Evolutionary conservation across 1,139 yeast genomes (phyloP).

Genomic region (Magnusiomyces fungicola): DNA sequence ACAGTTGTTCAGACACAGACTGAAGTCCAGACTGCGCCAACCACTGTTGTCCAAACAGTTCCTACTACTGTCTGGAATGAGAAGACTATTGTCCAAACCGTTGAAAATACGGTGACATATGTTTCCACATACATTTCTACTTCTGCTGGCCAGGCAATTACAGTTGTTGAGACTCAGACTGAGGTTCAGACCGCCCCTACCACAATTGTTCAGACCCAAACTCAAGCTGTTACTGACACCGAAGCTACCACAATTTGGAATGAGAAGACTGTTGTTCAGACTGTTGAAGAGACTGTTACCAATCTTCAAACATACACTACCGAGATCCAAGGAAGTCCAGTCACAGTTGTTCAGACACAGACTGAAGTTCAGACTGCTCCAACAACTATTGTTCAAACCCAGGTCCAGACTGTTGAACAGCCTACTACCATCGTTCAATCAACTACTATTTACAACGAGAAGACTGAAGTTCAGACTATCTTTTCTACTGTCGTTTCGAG

Average conservation of each 20-base stretch:
- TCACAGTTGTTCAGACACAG: constrained; percentile 2
- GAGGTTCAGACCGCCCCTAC: not conserved
- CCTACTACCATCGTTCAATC: constrained; percentile 3
- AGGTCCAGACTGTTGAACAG: constrained; percentile 1
- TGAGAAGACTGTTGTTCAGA: not conserved
- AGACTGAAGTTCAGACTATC: not conserved
- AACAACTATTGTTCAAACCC: constrained; percentile 5
- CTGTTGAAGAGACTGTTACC: constrained; percentile 4
- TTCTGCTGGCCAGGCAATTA: not conserved
- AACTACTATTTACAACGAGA: constrained; percentile 2
- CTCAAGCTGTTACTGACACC: not conserved
- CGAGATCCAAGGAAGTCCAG: not conserved
- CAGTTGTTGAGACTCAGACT: not conserved
- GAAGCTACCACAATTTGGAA: not conserved
- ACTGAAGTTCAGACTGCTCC: constrained; percentile 1
- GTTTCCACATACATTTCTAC: not conserved
- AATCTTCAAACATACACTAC: constrained; percentile 1
- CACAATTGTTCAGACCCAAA: constrained; percentile 2
- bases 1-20: not conserved
- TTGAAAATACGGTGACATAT: not conserved
- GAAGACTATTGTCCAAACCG: not conserved
- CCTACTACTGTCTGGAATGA: not conserved
- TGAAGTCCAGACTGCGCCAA: not conserved
- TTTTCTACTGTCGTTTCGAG: not conserved
- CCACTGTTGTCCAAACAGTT: constrained; percentile 2